Conservation (phyloP, 257 asterid genomes). For the Solanum boliviense region DNA sequence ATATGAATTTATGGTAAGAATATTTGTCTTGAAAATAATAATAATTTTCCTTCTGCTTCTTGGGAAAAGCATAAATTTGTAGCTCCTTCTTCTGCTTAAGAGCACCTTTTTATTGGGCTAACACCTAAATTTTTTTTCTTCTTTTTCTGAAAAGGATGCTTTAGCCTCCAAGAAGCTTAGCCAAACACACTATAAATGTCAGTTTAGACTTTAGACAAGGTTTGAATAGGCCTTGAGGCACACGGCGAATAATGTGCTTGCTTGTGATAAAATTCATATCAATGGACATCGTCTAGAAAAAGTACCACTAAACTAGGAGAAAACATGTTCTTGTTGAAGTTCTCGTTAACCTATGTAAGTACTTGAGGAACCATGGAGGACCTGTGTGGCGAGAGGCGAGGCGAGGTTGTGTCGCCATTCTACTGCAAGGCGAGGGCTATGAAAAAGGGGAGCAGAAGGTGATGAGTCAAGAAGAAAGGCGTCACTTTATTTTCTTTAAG, state of each 20-base stretch:
- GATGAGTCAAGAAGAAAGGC: neutral
- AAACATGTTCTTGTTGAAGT: neutral
- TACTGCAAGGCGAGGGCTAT: neutral
- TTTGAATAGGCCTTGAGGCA: neutral
- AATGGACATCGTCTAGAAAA: neutral
- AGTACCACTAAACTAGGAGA: neutral
- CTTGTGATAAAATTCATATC: neutral
- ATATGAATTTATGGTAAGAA: neutral
- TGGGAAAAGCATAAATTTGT: neutral
- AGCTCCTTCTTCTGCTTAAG: neutral
- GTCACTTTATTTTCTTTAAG: neutral
- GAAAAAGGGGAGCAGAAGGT: neutral
- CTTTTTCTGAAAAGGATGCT: neutral
- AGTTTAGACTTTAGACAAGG: neutral
- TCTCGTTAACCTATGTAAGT: neutral
- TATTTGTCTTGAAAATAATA: neutral
- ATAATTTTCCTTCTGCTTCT: neutral
- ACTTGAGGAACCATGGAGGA: neutral
- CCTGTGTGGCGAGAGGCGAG: neutral
- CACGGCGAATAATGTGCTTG: neutral
- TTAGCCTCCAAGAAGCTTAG: neutral
- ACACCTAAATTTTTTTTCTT: neutral
- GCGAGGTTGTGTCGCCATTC: neutral
- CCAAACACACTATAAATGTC: neutral
- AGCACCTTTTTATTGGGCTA: neutral